Base-by-base conservation (phyloP, 306 rosid genomes). In the Prunus fruticosa region DNA sequence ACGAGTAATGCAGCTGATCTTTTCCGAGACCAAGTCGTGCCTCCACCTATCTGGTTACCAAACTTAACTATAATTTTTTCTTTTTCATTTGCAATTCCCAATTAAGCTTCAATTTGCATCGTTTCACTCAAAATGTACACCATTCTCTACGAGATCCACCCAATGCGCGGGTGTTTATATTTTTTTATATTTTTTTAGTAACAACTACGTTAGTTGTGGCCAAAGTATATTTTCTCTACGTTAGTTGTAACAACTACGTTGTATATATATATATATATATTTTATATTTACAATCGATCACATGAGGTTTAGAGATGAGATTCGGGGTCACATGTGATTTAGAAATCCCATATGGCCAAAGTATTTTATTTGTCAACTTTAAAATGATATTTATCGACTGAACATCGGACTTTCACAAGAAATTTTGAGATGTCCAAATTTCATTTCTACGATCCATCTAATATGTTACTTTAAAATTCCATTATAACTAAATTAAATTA, bases 401-500 rank as follows among this genome's bases (percentile, higher is more conserved):
- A 25, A 34, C 0, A 5, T 5, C 0, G 0, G 2, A 34, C 0
- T 34, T 34, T 34, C 41, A 32, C 6, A 4, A 1, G 0, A 32
- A 32, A 4, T 32, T 32, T 32, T 32, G 38, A 32, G 38, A 4
- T 32, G 38, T 32, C 6, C 6, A 32, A 32, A 32, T 32, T 32
- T 32, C 6, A 32, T 32, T 32, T 32, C 38, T 32, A 32, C 38
- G 1, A 32, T 4, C 1, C 6, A 32, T 0, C 1, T 32, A 32
- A 32, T 32, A 1, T 32, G 6, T 32, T 32, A 32, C 6, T 32
- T 32, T 5, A 32, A 32, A 32, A 32, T 32, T 32, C 1, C 38
- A 32, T 32, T 32, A 32, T 32, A 32, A 32, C 6, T 32, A 32
- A 32, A 32, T 32, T 32, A 32, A 32, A 32, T 32, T 32, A 32